Evolutionary conservation across 768 basidiomycete genomes (phyloP).

Genomic region (Tulasnella calospora): DNA sequence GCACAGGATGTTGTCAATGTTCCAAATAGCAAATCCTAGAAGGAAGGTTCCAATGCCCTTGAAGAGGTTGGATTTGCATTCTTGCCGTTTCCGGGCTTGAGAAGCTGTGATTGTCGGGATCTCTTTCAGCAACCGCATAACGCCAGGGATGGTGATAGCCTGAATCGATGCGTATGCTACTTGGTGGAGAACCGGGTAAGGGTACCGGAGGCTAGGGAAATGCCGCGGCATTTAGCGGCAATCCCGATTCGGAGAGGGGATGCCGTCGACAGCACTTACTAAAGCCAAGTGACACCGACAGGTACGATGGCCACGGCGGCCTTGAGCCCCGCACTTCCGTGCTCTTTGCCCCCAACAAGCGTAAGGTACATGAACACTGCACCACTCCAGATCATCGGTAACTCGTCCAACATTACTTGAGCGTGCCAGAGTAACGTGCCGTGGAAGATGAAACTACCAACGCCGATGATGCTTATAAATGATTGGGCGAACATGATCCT

Average conservation of each 20-base stretch:
- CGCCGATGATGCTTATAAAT: constrained; percentile 32
- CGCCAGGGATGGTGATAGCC: constrained; percentile 28
- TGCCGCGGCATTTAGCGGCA: not conserved
- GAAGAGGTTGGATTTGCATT: constrained; percentile 29
- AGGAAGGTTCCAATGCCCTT: constrained; percentile 33
- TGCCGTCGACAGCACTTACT: constrained; percentile 32
- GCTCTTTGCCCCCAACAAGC: constrained; percentile 22
- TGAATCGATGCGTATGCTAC: constrained; percentile 36
- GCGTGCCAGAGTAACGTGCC: constrained; percentile 37
- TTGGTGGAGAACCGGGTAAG: constrained; percentile 40
- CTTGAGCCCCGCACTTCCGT: constrained; percentile 19
- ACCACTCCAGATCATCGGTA: constrained; percentile 40
- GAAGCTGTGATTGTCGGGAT: not conserved
- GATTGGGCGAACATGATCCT: constrained; percentile 28
- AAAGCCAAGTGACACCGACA: constrained; percentile 35
- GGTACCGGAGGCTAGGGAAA: constrained; percentile 33
- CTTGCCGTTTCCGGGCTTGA: not conserved
- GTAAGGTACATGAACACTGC: constrained; percentile 34
- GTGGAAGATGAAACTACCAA: constrained; percentile 38
- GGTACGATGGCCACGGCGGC: constrained; percentile 34
- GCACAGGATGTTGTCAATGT: constrained; percentile 40
- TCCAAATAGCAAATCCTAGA: constrained; percentile 38
- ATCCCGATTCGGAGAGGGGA: not conserved
- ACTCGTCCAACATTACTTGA: constrained; percentile 38
- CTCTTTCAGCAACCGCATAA: constrained; percentile 29